Percentiles rank a stretch among this genome's conserved stretches.
Evolutionary conservation across 2,329 filamentous ascomycete genomes (phyloP).

Genomic region (Gremmenia infestans): DNA sequence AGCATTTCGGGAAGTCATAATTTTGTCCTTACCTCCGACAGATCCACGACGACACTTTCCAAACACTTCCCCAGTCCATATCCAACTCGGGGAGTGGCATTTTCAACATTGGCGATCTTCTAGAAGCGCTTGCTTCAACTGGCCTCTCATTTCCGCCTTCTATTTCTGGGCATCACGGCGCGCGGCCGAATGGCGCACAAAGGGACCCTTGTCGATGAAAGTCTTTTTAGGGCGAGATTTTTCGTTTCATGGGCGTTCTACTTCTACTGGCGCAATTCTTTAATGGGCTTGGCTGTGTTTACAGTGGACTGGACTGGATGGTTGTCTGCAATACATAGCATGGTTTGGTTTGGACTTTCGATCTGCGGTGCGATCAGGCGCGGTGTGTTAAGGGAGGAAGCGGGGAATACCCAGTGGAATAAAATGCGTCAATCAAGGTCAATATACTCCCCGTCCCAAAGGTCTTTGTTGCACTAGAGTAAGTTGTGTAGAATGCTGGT

Average conservation of each 20-base stretch:
- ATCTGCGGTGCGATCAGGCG: background rate
- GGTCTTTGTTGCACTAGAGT: background rate
- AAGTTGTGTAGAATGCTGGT: background rate
- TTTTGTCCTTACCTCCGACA: background rate
- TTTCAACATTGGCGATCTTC: background rate
- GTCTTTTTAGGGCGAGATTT: slow-evolving; percentile 3
- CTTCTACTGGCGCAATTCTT: background rate
- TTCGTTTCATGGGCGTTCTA: slow-evolving; percentile 3
- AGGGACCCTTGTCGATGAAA: background rate
- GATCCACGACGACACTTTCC: background rate
- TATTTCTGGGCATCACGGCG: slow-evolving; percentile 9
- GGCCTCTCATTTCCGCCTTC: background rate
- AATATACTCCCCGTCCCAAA: background rate
- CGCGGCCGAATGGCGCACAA: slow-evolving; percentile 13
- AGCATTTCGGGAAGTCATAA: slow-evolving; percentile 60
- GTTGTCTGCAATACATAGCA: background rate
- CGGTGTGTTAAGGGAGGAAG: background rate
- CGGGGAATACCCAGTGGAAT: slow-evolving; percentile 10
- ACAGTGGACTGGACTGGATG: background rate
- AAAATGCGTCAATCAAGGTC: background rate
- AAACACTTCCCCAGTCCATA: background rate
- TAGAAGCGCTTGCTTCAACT: background rate
- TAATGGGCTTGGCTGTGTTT: background rate
- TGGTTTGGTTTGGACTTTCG: background rate
- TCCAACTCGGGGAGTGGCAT: background rate